These are phyloP conservation scores for Arthrobotrys sinensis DNA, from an alignment of 2,329 filamentous ascomycete genomes.

Conservation along the genomic window DNA sequence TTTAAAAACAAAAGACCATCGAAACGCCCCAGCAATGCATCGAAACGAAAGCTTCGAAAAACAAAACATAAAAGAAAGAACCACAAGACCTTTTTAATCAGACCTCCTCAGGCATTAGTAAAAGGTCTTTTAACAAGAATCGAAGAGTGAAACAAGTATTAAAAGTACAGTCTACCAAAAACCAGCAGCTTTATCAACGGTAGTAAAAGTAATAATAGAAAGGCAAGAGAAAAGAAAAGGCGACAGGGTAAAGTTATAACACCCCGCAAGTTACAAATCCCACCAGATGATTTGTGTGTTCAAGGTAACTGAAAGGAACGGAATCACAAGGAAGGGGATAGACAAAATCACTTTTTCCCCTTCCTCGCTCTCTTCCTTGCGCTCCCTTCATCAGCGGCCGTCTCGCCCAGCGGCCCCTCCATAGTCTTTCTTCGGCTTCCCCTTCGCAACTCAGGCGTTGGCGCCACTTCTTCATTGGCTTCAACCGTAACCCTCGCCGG, in stretches of 20 bases:
- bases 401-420: neutral
- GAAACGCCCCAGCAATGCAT: conserved; percentile 4
- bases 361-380: neutral
- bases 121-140: neutral
- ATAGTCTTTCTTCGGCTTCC: neutral
- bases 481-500: neutral
- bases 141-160: neutral
- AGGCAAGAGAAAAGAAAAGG: neutral
- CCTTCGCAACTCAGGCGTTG: neutral
- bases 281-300: neutral
- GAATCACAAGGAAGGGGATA: neutral
- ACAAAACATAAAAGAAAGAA: no score
- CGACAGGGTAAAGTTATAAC: neutral
- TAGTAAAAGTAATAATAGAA: neutral
- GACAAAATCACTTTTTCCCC: neutral
- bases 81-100: neutral
- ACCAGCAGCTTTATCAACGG: neutral
- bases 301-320: neutral
- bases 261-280: neutral
- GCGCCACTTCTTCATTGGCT: neutral
- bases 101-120: neutral
- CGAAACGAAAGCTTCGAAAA: neutral
- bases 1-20: neutral
- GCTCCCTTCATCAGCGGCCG: neutral
- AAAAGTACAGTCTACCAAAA: conserved; percentile 16